A percentile compares a stretch with the other conserved stretches of the same genome.
Evolutionary conservation across 441 rosid genomes (phyloP).

Genomic region (Sinapis alba): DNA sequence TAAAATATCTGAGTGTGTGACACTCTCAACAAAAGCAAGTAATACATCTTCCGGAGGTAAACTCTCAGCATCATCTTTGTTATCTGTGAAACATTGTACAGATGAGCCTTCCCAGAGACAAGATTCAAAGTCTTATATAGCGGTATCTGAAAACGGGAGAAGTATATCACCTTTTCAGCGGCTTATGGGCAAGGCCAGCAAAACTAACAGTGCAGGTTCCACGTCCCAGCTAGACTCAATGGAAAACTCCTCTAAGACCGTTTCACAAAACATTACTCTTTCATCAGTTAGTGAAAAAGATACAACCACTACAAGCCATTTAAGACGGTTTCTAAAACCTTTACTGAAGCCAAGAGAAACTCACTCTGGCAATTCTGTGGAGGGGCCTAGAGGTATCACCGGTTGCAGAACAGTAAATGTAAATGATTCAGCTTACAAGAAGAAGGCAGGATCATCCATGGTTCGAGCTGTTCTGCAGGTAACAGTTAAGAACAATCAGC

Average conservation of each 20-base stretch:
- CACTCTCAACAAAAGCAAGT: conserved; percentile 42
- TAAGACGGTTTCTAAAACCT: conserved; percentile 83
- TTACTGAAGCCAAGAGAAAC: conserved; percentile 60
- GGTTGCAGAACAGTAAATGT: conserved; percentile 45
- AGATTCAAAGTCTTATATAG: conserved; percentile 43
- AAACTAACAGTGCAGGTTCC: conserved; percentile 47
- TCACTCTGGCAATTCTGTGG: conserved; percentile 40
- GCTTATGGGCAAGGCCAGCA: conserved; percentile 56
- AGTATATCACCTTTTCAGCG: conserved; percentile 84
- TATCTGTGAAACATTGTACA: conserved; percentile 27
- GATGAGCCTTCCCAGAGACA: conserved; percentile 44
- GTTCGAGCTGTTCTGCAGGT: conserved; percentile 76
- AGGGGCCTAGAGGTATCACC: conserved; percentile 40
- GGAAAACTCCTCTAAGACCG: conserved; percentile 43
- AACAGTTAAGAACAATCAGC: conserved; percentile 77
- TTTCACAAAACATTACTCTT: conserved; percentile 44
- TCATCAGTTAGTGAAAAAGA: conserved; percentile 45
- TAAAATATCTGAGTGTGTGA: conserved; percentile 43
- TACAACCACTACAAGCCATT: conserved; percentile 77
- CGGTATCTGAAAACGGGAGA: conserved; percentile 59
- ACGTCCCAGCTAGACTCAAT: conserved; percentile 39
- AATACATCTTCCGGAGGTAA: conserved; percentile 37
- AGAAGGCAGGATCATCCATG: conserved; percentile 46
- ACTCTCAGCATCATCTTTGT: conserved; percentile 36
- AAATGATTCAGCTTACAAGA: conserved; percentile 47